Evolutionary conservation across 108 stramenopile genomes (phyloP), one percentile per base, ranked within the genome.

Genomic region (Nitzschia putrida): DNA sequence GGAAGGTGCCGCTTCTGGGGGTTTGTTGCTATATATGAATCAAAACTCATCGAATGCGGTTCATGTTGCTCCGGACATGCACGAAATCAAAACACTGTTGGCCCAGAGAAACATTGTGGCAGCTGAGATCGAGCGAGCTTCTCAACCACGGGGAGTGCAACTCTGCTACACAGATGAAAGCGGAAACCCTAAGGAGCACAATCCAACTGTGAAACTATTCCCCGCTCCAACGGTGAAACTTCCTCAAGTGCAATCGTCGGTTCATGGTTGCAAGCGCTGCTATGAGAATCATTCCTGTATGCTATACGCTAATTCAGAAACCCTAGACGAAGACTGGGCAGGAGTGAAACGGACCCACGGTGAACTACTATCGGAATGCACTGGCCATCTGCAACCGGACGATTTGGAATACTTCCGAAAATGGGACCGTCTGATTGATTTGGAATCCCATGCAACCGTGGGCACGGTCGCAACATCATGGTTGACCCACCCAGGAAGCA

Each of bases 391-490:
- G 52, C 37, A 54, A 11, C 64, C 53, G 9, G 68, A 70, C 12
- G 94, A 95, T 58, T 29, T 95, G 13, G 72, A 77, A 16, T 95
- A 95, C 61, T 95, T 95, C 71, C 79, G 69, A 2, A 83, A 86
- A 69, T 95, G 91, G 91, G 89, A 95, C 52, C 82, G 89, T n/a
- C 53, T 95, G 49, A 92, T 95, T 49, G 94, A 95, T 67, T 56
- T 95, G 24, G 94, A 95, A 73, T 78, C 81, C 12, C 79, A 89
- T 40, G 83, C 86, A 41, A 60, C 64, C 8, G 50, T 50, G 11
- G 41, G 53, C 10, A 64, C 65, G 53, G 66, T 77, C 21, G 40
- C 79, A 9, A 73, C 85, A 37, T 64, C 91, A 25, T 95, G 94
- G 94, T 69, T 95, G 22, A 50, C 57, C 8, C 53, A 74, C 10